These are phyloP conservation scores for Phialemonium atrogriseum DNA, from an alignment of 2,329 filamentous ascomycete species.

Conservation along the genomic window DNA sequence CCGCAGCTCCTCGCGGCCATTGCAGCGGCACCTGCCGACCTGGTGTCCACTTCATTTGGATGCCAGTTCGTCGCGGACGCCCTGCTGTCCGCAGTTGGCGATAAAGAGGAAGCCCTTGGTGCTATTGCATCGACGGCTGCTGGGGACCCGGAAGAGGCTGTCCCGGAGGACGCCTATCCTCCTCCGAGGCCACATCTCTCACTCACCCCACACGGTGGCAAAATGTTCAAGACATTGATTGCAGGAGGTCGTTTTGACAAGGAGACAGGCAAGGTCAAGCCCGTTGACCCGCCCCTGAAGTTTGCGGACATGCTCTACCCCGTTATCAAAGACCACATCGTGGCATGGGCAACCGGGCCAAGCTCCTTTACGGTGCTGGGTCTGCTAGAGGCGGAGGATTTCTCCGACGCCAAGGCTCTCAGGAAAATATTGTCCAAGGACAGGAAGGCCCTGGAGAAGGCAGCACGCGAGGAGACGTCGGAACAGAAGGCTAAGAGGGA, in stretches of 20 bases:
- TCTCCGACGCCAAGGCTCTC: conserved; percentile 58
- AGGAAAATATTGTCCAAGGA: conserved; percentile 63
- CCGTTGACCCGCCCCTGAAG: conserved; percentile 65
- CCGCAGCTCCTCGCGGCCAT: conserved; percentile 69
- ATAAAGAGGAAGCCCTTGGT: conserved; percentile 66
- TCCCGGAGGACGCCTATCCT: conserved; percentile 28
- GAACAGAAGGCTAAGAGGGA: conserved; percentile 38
- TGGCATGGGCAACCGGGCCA: conserved; percentile 78
- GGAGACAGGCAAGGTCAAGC: conserved; percentile 59
- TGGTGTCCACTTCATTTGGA: conserved; percentile 71
- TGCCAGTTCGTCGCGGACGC: conserved; percentile 81
- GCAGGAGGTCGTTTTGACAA: conserved; percentile 82
- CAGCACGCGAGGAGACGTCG: conserved; percentile 49
- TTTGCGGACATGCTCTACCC: conserved; percentile 81
- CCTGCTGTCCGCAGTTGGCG: conserved; percentile 65
- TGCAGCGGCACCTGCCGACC: conserved; percentile 53
- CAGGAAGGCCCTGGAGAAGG: conserved; percentile 61
- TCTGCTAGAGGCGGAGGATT: conserved; percentile 67
- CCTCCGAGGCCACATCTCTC: conserved; percentile 46
- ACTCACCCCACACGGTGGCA: conserved; percentile 56
- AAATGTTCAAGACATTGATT: conserved; percentile 86
- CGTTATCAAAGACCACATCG: conserved; percentile 63
- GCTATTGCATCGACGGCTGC: conserved; percentile 59
- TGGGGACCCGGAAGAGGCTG: conserved; percentile 39
- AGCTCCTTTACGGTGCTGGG: conserved; percentile 83